Percentiles rank a stretch among this genome's conserved stretches.
These are phyloP conservation scores for Leishmania aethiopica DNA, from an alignment of 208 protist genomes.

Conservation along the genomic window DNA sequence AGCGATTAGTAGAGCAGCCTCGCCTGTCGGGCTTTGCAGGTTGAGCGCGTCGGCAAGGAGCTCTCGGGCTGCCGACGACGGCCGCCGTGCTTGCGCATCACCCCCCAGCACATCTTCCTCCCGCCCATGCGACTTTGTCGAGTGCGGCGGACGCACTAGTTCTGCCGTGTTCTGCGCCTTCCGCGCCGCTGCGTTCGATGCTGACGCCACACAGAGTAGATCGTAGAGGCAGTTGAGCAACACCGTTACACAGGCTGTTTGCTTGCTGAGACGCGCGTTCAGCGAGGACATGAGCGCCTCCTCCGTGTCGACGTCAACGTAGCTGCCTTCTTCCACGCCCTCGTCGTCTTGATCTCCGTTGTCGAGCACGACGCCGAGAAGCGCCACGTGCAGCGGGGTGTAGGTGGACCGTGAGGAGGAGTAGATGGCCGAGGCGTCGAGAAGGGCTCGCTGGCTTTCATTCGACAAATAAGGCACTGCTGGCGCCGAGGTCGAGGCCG, in stretches of 20 bases:
- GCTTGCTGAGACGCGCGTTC: constrained; percentile 16
- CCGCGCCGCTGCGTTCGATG: background rate
- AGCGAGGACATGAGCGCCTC: background rate
- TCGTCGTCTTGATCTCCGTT: constrained; percentile 30
- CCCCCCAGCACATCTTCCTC: background rate
- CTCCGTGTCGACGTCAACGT: background rate
- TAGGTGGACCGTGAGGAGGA: constrained; percentile 49
- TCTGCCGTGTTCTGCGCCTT: background rate
- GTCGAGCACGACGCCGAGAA: constrained; percentile 57
- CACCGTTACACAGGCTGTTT: constrained; percentile 33
- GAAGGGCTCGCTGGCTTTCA: constrained; percentile 23
- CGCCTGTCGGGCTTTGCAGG: constrained; percentile 63
- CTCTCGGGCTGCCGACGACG: constrained; percentile 1
- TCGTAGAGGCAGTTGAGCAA: constrained; percentile 55
- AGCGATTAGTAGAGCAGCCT: constrained; percentile 67
- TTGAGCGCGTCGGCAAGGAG: constrained; percentile 56
- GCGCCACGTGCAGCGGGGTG: constrained; percentile 68
- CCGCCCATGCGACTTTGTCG: background rate
- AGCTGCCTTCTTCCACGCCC: background rate
- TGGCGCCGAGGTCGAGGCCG: background rate
- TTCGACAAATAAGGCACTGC: constrained; percentile 19
- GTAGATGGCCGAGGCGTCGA: constrained; percentile 38
- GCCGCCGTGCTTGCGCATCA: background rate
- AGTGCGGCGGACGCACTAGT: background rate
- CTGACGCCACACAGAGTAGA: constrained; percentile 20